These are phyloP conservation scores for Cladosporium sp. DNA, from an alignment of 2,329 filamentous ascomycete genomes.

Conservation along the genomic window DNA sequence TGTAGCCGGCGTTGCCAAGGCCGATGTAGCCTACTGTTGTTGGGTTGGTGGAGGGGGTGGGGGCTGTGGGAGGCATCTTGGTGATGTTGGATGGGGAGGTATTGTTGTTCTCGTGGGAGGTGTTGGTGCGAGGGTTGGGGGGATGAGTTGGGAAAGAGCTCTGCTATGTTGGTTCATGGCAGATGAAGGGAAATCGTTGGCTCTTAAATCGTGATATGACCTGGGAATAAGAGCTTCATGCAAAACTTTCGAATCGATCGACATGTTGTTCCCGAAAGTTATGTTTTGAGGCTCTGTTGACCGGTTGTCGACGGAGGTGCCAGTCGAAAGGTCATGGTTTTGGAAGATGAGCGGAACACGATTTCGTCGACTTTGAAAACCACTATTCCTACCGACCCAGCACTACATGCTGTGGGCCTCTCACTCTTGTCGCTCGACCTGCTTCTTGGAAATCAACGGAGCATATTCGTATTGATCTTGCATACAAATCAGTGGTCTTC, in stretches of 20 bases:
- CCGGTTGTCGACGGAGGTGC: background rate
- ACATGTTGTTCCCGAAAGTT: constrained; percentile 1
- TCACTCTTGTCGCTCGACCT: background rate
- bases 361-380: background rate
- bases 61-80: constrained; percentile 13
- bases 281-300: background rate
- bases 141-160: background rate
- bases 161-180: too few species aligned
- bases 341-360: background rate
- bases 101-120: background rate
- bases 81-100: background rate
- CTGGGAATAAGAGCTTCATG: constrained; percentile 7
- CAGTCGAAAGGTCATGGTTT: background rate
- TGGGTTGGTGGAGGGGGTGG: constrained; percentile 25
- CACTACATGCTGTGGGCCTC: background rate
- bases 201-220: background rate
- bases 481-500: background rate
- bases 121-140: too few species aligned
- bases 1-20: constrained; percentile 39
- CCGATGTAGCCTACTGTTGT: constrained; percentile 39
- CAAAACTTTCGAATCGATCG: constrained; percentile 2
- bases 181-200: background rate
- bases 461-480: background rate
- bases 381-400: background rate
- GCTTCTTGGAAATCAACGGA: background rate